These are phyloP conservation scores for Cucurbita ficifolia DNA, from an alignment of 306 rosid species.

Conservation along the genomic window DNA sequence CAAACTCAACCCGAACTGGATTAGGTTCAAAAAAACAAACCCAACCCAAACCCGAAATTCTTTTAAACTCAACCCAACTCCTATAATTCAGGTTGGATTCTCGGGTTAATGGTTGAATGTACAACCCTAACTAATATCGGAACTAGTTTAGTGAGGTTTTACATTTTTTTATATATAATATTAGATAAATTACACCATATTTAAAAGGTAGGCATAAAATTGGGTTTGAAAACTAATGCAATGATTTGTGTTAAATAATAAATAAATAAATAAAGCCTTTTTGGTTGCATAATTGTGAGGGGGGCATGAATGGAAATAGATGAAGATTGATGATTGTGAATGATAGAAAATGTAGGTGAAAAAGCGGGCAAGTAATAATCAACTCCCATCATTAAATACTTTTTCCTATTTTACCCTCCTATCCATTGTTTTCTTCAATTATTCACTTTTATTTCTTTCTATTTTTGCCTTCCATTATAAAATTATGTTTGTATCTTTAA, in stretches of 20 bases:
- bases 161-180: background rate
- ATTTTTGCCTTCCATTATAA: background rate
- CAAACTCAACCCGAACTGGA: too few species aligned
- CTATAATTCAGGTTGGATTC: too few species aligned
- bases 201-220: background rate
- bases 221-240: background rate
- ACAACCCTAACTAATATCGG: background rate
- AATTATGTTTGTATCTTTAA: background rate
- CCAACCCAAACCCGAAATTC: too few species aligned
- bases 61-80: too few species aligned
- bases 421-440: background rate
- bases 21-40: too few species aligned
- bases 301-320: background rate
- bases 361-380: slow-evolving; percentile 1
- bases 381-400: background rate
- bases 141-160: background rate
- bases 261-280: too few species aligned
- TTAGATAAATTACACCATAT: background rate
- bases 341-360: slow-evolving; percentile 4
- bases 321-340: background rate
- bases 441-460: background rate
- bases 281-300: background rate
- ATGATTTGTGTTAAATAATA: too few species aligned
- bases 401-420: background rate
- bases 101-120: too few species aligned